phyloP scores from a whole-genome alignment of 2,329 filamentous ascomycete species.

The Mycosphaerella arachidis region DNA sequence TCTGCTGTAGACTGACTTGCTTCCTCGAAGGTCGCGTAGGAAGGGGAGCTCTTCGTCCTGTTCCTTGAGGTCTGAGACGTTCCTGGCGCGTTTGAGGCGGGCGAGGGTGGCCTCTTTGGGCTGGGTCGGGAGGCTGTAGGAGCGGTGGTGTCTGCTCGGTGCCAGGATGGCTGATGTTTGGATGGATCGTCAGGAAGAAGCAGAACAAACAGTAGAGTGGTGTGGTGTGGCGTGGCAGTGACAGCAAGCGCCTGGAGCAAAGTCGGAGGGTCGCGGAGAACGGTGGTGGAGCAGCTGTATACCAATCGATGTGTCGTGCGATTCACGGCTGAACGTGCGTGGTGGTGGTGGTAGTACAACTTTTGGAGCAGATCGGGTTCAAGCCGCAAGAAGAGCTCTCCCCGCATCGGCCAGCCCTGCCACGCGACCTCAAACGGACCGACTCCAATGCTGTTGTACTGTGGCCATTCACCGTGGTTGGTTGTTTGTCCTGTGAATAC shows the following conservation, averaged over 20 bases:
- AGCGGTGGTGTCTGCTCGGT: constrained; percentile 4
- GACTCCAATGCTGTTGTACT: neutral
- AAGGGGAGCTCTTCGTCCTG: constrained; percentile 28
- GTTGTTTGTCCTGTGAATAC: neutral
- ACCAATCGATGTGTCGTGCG: neutral
- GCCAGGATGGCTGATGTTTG: constrained; percentile 1
- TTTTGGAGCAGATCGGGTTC: neutral
- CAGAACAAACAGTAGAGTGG: neutral
- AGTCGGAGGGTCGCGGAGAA: neutral
- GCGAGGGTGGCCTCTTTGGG: constrained; percentile 5
- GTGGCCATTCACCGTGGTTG: neutral
- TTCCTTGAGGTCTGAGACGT: neutral
- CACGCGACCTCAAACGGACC: neutral
- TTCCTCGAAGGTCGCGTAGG: constrained; percentile 26
- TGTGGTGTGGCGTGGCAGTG: neutral
- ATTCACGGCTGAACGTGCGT: neutral
- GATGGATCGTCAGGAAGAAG: neutral
- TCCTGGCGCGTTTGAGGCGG: constrained; percentile 1
- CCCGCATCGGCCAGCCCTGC: neutral
- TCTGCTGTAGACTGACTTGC: constrained; percentile 12
- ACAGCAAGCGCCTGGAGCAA: neutral
- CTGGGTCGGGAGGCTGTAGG: constrained; percentile 7
- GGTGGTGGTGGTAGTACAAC: neutral
- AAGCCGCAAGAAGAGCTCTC: neutral
- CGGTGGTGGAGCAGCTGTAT: neutral